Conservation (phyloP, 2,329 filamentous ascomycete species). For the Colletotrichum euphorbiae region DNA sequence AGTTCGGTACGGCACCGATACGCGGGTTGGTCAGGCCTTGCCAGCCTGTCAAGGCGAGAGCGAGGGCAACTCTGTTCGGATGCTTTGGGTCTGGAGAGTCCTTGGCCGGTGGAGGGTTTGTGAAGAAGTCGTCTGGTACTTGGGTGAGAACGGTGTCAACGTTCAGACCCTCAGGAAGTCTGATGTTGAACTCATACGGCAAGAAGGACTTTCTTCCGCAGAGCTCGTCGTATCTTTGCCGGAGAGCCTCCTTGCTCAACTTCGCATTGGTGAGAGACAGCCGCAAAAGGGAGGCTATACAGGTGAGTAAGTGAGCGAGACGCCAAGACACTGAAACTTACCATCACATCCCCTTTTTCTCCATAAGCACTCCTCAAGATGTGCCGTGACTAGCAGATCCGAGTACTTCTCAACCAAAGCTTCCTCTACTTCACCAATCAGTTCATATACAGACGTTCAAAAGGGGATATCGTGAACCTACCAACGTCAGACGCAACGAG, state of each 20-base stretch:
- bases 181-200: conserved; percentile 72
- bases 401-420: conserved; percentile 82
- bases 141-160: conserved; percentile 62
- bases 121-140: conserved; percentile 68
- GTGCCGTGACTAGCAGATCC: conserved; percentile 77
- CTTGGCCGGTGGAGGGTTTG: conserved; percentile 50
- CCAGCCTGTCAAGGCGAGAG: conserved; percentile 81
- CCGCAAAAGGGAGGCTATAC: conserved; percentile 68
- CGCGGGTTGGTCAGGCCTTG: conserved; percentile 69
- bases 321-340: conserved; percentile 49
- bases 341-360: conserved; percentile 87
- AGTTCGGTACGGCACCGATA: conserved; percentile 73
- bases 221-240: conserved; percentile 74
- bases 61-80: conserved; percentile 72
- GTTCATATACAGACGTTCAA: conserved; percentile 16
- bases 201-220: conserved; percentile 65
- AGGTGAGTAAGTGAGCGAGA: conserved; percentile 28
- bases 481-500: conserved; percentile 70
- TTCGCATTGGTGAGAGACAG: conserved; percentile 72
- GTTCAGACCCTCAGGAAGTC: conserved; percentile 64
- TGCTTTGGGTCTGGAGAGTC: conserved; percentile 34
- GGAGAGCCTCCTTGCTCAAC: conserved; percentile 67
- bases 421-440: conserved; percentile 56
- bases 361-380: conserved; percentile 89
- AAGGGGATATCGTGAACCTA: conserved; percentile 42